phyloP scores from a whole-genome alignment of 2,329 filamentous ascomycete genomes.

The Penicillium crustosum region DNA sequence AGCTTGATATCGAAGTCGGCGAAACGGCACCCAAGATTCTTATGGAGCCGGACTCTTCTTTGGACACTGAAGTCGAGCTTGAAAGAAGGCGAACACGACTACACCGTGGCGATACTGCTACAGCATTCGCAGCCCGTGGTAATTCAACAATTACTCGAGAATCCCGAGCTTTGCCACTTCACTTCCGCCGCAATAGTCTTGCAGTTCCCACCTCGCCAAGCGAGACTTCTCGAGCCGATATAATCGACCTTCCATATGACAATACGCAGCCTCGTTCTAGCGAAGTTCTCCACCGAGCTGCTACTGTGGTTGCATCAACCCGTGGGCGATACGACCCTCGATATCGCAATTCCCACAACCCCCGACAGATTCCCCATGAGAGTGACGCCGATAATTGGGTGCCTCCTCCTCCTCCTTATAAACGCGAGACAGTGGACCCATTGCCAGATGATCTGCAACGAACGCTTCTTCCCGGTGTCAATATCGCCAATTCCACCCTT shows the following conservation, averaged over 20 bases:
- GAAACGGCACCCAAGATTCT: conserved; percentile 67
- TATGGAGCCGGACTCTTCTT: conserved; percentile 70
- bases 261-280: conserved; percentile 70
- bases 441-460: conserved; percentile 40
- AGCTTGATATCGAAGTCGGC: conserved; percentile 72
- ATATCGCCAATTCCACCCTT: conserved; percentile 1
- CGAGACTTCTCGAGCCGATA: conserved; percentile 23
- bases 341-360: conserved; percentile 24
- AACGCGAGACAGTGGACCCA: conserved; percentile 36
- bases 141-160: conserved; percentile 22
- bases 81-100: conserved; percentile 72
- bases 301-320: conserved; percentile 71
- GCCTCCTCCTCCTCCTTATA: conserved; percentile 77
- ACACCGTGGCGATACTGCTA: conserved; percentile 52
- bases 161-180: conserved; percentile 18
- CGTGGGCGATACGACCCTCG: conserved; percentile 64
- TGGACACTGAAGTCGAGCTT: conserved; percentile 76
- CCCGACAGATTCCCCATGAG: conserved; percentile 73
- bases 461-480: conserved; percentile 33
- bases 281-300: conserved; percentile 69
- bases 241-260: conserved; percentile 69
- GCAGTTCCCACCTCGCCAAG: conserved; percentile 28
- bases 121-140: conserved; percentile 39
- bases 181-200: conserved; percentile 29
- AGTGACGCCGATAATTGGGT: conserved; percentile 89